These are phyloP conservation scores for Sechiopsis laciniata DNA, from an alignment of 306 rosid species.

Conservation along the genomic window DNA sequence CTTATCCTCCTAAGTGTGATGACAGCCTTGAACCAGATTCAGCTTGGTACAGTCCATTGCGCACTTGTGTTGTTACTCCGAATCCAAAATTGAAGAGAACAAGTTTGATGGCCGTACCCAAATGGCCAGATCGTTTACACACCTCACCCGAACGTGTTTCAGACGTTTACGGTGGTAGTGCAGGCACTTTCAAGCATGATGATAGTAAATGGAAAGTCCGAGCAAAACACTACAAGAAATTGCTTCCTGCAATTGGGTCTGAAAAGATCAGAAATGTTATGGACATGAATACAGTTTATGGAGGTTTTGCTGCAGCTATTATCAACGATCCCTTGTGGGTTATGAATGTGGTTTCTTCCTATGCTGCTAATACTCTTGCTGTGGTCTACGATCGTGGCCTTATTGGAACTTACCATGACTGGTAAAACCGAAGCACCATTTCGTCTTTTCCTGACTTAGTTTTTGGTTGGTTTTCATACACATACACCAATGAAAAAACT, in stretches of 20 bases:
- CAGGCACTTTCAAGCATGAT: constrained; percentile 65
- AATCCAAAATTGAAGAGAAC: constrained; percentile 53
- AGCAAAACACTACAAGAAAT: constrained; percentile 69
- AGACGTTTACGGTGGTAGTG: constrained; percentile 47
- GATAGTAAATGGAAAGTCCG: constrained; percentile 76
- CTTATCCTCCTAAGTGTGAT: constrained; percentile 82
- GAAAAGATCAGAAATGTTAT: constrained; percentile 77
- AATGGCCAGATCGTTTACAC: constrained; percentile 79
- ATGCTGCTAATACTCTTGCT: constrained; percentile 68
- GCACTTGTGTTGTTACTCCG: constrained; percentile 74
- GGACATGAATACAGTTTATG: constrained; percentile 90
- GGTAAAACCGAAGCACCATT: constrained; percentile 40
- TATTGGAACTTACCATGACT: constrained; percentile 84
- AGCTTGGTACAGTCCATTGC: constrained; percentile 95
- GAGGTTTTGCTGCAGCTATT: constrained; percentile 79
- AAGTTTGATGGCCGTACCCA: constrained; percentile 41
- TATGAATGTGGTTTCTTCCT: constrained; percentile 95
- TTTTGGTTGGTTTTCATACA: neutral
- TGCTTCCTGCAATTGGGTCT: constrained; percentile 78
- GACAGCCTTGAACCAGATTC: constrained; percentile 91
- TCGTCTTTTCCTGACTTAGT: neutral
- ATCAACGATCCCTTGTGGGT: constrained; percentile 86
- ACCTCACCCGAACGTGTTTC: constrained; percentile 61
- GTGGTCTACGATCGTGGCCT: constrained; percentile 89
- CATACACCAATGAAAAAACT: neutral